Evolutionary conservation across 129 eudicot genomes (phyloP), one percentile per base, ranked within the genome.

Genomic region (Gnaphalium uliginosum): DNA sequence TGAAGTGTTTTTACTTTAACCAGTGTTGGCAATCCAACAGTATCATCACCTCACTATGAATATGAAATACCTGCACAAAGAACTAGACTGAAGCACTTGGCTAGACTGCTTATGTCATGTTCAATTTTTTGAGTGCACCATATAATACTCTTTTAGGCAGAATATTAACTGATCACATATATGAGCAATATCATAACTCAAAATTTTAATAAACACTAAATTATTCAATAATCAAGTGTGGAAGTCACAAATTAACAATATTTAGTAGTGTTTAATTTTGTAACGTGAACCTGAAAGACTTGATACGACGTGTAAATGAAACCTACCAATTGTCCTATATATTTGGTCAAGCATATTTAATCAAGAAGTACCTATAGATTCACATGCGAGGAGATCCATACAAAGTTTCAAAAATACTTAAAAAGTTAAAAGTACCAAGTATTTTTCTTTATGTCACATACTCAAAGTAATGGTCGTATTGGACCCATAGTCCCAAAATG

Each of bases 21-120:
- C 0, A 54, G 19, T 1, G 61, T 19, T 54, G 11, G 3, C 61
- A 19, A 19, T 54, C 24, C 10, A 21, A 54, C 11, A 73, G 37
- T 51, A 25, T 39, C 27, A 74, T 74, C 57, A 73, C 51, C 51
- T 43, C 51, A 13, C 15, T 43, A 43, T 13, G 51, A 43, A 43
- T 11, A 43, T 43, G 17, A 43, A 11, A 11, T 11, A 43, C 17
- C 15, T 2, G 51, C 17, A 43, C 13, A 37, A 37, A 33, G 6
- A 8, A 33, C 37, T 33, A 33, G 8, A 33, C 7, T 39, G 11
- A 39, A 43, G 51, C 51, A 43, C 51, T 43, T 18, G 18, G 5
- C 51, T 11, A 4, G 51, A 43, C 18, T 43, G 18, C 51, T 43
- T 14, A 43, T 43, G 51, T 43, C 18, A 43, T 43, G 18, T 43